Evolutionary conservation across 495 filamentous ascomycete species (phyloP).

Genomic region (Hypoxylon perforatum): DNA sequence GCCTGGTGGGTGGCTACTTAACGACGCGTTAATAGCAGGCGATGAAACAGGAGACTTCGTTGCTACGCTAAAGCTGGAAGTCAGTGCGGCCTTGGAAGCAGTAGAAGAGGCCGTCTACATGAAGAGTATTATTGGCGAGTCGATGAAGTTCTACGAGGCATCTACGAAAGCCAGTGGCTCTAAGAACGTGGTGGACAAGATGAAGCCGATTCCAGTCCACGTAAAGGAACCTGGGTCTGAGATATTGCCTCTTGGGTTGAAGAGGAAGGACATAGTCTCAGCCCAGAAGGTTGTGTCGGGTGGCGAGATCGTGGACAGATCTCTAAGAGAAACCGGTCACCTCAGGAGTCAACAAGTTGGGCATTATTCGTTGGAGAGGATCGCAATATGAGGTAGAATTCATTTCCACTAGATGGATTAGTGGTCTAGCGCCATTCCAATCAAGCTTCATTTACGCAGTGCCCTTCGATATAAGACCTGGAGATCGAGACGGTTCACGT

Average conservation of each 20-base stretch:
- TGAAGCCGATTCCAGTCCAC: slow-evolving; percentile 41
- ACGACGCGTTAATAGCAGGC: slow-evolving; percentile 61
- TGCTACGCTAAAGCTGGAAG: slow-evolving; percentile 73
- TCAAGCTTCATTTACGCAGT: no score
- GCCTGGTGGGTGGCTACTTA: slow-evolving; percentile 80
- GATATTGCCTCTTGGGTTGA: slow-evolving; percentile 77
- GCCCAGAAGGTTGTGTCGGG: slow-evolving; percentile 67
- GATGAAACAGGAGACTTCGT: slow-evolving; percentile 71
- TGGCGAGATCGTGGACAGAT: slow-evolving; percentile 72
- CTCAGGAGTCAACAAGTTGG: slow-evolving; percentile 76
- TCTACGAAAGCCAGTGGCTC: slow-evolving; percentile 47
- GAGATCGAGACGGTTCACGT: no score
- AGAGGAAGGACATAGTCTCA: slow-evolving; percentile 66
- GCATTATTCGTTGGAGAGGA: slow-evolving; percentile 80
- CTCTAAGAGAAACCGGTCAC: slow-evolving; percentile 74
- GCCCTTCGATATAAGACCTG: no score
- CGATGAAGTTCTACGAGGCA: slow-evolving; percentile 70
- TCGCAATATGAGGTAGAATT: slow-evolving; percentile 60
- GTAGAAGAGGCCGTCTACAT: slow-evolving; percentile 79
- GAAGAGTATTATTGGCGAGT: slow-evolving; percentile 73
- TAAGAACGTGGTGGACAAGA: slow-evolving; percentile 19
- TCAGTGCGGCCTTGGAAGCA: slow-evolving; percentile 80
- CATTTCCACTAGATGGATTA: no score
- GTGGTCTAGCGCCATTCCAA: background rate
- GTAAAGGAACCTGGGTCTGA: slow-evolving; percentile 42